A percentile compares a stretch with the other conserved stretches of the same genome.
Conservation (phyloP, 2,329 filamentous ascomycete species). For the Aspergillus cejpii region DNA sequence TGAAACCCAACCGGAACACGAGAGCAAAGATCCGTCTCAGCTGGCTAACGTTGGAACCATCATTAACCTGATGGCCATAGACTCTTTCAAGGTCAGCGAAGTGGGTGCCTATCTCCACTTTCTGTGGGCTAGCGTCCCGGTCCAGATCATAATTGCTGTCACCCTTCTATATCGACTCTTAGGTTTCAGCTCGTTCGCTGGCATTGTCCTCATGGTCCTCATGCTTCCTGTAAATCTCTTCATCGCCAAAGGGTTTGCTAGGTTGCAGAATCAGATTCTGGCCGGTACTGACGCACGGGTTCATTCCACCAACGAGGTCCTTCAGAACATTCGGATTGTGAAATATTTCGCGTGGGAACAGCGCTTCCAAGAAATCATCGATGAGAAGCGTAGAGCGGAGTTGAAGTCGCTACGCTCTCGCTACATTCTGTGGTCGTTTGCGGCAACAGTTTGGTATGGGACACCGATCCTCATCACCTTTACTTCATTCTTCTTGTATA, state of each 20-base stretch:
- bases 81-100: conserved; percentile 97
- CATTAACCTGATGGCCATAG: conserved; percentile 98
- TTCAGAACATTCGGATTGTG: conserved; percentile 97
- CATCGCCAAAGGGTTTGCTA: conserved; percentile 77
- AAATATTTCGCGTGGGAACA: conserved; percentile 99
- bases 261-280: conserved; percentile 84
- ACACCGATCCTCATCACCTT: conserved; percentile 94
- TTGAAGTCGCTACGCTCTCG: conserved; percentile 69
- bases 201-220: conserved; percentile 81
- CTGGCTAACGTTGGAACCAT: conserved; percentile 96
- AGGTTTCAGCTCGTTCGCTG: conserved; percentile 87
- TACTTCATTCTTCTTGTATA: conserved; percentile 91
- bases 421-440: conserved; percentile 85
- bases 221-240: conserved; percentile 85
- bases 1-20: conserved; percentile 19
- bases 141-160: conserved; percentile 77
- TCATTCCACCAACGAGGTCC: conserved; percentile 89
- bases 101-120: conserved; percentile 94
- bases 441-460: conserved; percentile 93
- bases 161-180: conserved; percentile 81
- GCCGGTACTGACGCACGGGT: conserved; percentile 92
- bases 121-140: conserved; percentile 83
- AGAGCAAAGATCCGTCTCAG: conserved; percentile 47
- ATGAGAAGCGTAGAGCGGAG: conserved; percentile 78
- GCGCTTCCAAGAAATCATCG: conserved; percentile 76